Base-by-base conservation (phyloP, 768 basidiomycete species). In the Calocybe cyanea region DNA sequence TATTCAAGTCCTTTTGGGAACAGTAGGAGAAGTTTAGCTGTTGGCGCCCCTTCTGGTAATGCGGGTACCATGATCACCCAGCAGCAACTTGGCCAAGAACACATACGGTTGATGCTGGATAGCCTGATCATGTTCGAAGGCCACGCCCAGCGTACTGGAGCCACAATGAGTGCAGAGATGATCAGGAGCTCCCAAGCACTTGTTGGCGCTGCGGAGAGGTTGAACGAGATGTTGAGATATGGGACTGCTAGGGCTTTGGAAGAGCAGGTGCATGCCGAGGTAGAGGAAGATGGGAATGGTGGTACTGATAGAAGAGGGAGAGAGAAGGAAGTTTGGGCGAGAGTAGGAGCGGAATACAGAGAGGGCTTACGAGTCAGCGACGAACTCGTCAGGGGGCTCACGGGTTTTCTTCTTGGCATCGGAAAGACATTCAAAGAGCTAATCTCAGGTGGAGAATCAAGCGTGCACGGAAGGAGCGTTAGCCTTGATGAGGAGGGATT, bases 371-470 rank as follows among this genome's bases (percentile, higher is more conserved):
- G 83, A 55, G 75, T 80, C 44, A 85, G 85, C 49, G 90, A 92
- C 59, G 89, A 92, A 59, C 68, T 90, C 37, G 83, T 91, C 3
- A 69, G 90, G 44, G 81, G 79, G 6, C 68, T 87, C 60, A 92
- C 89, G 7, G 82, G 80, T 33, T 78, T 92, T 48, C 63, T 92
- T 52, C 66, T 91, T n/a, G 83, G 85, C 24, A 72, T 85, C 5
- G 87, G 90, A 24, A 78, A 77, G 60, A 71, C 85, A 9, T 60
- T 90, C 48, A 73, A 80, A 48, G 88, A 90, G 42, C 61, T 72
- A 18, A 63, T 61, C 20, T 62, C 58, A 14, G 56, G 50, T 38
- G 61, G 58, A 1, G 63, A 54, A 37, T 61, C 62, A 17, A 67
- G 67, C 39, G 58, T 71, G 33, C 78, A 81, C 62, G 63, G 63